A percentile compares a stretch with the other conserved stretches of the same genome.
phyloP scores from a whole-genome alignment of 345 rosid genomes.

The Euclidium syriacum region DNA sequence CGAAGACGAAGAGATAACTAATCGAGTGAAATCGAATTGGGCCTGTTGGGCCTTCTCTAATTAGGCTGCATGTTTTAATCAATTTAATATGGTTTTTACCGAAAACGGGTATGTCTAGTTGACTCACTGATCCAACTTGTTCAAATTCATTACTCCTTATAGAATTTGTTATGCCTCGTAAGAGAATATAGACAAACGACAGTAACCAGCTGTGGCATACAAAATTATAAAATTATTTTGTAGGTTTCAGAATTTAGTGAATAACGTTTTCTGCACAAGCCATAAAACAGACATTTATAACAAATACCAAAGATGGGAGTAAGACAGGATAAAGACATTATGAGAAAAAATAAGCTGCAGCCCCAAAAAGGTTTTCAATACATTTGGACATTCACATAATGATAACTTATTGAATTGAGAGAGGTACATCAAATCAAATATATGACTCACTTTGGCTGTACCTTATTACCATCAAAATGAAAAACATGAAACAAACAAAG shows the following conservation, averaged over 20 bases:
- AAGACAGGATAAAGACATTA: background rate
- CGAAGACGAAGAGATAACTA: background rate
- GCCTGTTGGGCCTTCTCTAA: conserved; percentile 7
- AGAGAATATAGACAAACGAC: too few relatives aligned
- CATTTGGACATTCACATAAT: background rate
- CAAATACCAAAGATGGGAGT: background rate
- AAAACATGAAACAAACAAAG: conserved; percentile 15
- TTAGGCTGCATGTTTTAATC: background rate
- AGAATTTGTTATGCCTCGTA: too few relatives aligned
- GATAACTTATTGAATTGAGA: conserved; percentile 25
- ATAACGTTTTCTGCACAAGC: too few relatives aligned
- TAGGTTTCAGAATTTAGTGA: too few relatives aligned
- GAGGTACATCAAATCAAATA: conserved; percentile 26
- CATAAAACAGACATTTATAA: background rate
- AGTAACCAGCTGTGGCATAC: too few relatives aligned
- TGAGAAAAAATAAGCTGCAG: background rate
- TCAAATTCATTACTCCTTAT: too few relatives aligned
- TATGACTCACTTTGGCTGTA: conserved; percentile 26
- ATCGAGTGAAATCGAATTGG: background rate
- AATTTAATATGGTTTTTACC: background rate
- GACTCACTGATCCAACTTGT: too few relatives aligned
- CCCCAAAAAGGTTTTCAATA: conserved; percentile 4
- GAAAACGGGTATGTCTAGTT: too few relatives aligned
- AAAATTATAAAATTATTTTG: too few relatives aligned
- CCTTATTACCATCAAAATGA: conserved; percentile 31